Evolutionary conservation across 2,329 filamentous ascomycete genomes (phyloP).

Genomic region (Chalara sp.): DNA sequence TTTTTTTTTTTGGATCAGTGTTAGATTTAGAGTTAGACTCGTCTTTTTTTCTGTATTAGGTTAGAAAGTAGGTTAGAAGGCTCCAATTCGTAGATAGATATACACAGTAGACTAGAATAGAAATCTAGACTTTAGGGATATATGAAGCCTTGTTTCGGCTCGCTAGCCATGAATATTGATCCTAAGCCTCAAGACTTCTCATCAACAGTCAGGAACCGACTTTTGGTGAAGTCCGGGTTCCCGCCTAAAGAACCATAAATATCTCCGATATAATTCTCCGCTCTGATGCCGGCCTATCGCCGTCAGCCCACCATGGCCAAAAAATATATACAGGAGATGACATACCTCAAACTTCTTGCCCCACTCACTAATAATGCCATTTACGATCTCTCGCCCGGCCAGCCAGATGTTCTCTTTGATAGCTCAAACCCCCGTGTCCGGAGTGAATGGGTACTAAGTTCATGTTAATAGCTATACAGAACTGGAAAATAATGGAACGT

Average conservation of each 20-base stretch:
- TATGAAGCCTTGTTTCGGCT: too few relatives aligned
- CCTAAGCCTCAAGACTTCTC: background rate
- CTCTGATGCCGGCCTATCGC: conserved; percentile 38
- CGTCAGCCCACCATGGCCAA: too few relatives aligned
- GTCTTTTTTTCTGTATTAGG: too few relatives aligned
- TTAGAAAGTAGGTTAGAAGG: too few relatives aligned
- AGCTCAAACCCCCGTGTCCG: conserved; percentile 41
- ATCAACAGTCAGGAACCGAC: background rate
- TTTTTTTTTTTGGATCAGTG: too few relatives aligned
- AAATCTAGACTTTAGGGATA: too few relatives aligned
- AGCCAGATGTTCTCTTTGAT: conserved; percentile 55
- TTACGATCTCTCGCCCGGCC: conserved; percentile 56
- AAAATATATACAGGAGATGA: background rate
- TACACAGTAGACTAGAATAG: too few relatives aligned
- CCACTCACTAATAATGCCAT: conserved; percentile 54
- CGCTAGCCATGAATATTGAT: too few relatives aligned
- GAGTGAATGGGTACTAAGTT: conserved; percentile 26
- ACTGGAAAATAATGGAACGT: too few relatives aligned
- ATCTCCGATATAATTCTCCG: conserved; percentile 61
- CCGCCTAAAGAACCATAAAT: conserved; percentile 64
- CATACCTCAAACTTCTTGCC: conserved; percentile 41
- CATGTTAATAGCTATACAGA: too few relatives aligned
- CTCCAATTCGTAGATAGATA: too few relatives aligned
- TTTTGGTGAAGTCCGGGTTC: conserved; percentile 3
- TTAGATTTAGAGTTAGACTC: too few relatives aligned